These are phyloP conservation scores for Tulasnella sp. DNA, from an alignment of 768 basidiomycete genomes.

Conservation along the genomic window DNA sequence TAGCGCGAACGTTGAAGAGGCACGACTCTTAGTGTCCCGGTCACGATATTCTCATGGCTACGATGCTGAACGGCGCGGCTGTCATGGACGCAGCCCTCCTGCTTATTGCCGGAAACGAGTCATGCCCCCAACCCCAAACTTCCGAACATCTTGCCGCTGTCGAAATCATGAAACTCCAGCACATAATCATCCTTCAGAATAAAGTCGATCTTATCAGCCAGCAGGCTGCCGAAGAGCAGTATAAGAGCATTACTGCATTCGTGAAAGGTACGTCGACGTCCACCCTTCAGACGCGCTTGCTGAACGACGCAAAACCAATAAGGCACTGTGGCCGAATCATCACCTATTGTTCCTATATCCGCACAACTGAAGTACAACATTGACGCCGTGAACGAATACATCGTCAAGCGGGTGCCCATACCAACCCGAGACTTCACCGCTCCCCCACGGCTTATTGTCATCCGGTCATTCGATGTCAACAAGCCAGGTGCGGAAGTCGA, in stretches of 20 bases:
- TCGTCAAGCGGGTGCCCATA: slow-evolving; percentile 91
- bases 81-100: slow-evolving; percentile 99
- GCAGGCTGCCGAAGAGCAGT: slow-evolving; percentile 84
- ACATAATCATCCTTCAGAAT: slow-evolving; percentile 97
- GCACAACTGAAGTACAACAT: slow-evolving; percentile 99
- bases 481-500: slow-evolving; percentile 96
- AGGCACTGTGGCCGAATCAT: slow-evolving; percentile 95
- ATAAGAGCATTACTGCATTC: slow-evolving; percentile 90
- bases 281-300: not conserved
- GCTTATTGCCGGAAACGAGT: slow-evolving; percentile 94
- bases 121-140: slow-evolving; percentile 97
- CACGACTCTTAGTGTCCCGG: slow-evolving; percentile 46
- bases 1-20: not conserved
- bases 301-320: not conserved
- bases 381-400: slow-evolving; percentile 97
- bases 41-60: slow-evolving; percentile 99
- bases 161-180: slow-evolving; percentile 97
- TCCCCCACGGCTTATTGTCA: slow-evolving; percentile 89
- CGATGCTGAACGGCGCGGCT: slow-evolving; percentile 99
- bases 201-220: slow-evolving; percentile 99
- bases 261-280: slow-evolving; percentile 56
- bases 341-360: slow-evolving; percentile 97
- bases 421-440: slow-evolving; percentile 87
- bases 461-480: slow-evolving; percentile 99
- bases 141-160: slow-evolving; percentile 97